Base-by-base conservation (phyloP, 2,329 filamentous ascomycete genomes). In the Ascochyta rabiei region DNA sequence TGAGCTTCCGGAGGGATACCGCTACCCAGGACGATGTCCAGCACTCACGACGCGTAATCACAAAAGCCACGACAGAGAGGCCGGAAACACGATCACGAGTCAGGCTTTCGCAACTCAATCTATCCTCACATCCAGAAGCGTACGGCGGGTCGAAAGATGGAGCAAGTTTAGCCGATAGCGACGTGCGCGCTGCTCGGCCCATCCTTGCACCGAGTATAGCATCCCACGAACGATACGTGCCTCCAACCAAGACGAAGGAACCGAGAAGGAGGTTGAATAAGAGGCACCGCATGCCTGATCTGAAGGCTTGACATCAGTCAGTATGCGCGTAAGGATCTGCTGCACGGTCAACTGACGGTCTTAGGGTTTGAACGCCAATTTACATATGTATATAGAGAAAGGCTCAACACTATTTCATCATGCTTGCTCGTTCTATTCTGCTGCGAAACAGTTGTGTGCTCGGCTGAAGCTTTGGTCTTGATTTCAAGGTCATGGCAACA, bases 21-120 rank as follows among this genome's bases (percentile, higher is more conserved):
- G 47, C 51, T 19, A 48, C 62, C 8, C 42, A 48, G 35, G 59
- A 64, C 18, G 42, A 58, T n/a, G 31, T 68, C 3, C 62, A 62
- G 39, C 59, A 57, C 37, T 61, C 65, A n/a, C 62, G 63, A 10
- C 63, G 65, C 37, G 62, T 68, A 2, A 56, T 67, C 4, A 59
- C 61, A 24, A 61, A 61, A 38, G 55, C 18, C 15, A 48, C 63
- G 6, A 42, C 57, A 8, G 49, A 24, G 2, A 41, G 42, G 15
- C 34, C 57, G 7, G 62, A 61, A 12, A 61, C 56, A 15, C 42
- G 58, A 9, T 45, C 56, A 6, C 53, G 55, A 28, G 53, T 55
- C 42, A 55, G 63, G 16, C 15, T 48, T 0, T 60, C 55, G 10
- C 41, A 55, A 10, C 57, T 62, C 13, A 57, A 64, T 13, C 34